Conservation (phyloP, 768 basidiomycete genomes). For the Suillus tomentosus region DNA sequence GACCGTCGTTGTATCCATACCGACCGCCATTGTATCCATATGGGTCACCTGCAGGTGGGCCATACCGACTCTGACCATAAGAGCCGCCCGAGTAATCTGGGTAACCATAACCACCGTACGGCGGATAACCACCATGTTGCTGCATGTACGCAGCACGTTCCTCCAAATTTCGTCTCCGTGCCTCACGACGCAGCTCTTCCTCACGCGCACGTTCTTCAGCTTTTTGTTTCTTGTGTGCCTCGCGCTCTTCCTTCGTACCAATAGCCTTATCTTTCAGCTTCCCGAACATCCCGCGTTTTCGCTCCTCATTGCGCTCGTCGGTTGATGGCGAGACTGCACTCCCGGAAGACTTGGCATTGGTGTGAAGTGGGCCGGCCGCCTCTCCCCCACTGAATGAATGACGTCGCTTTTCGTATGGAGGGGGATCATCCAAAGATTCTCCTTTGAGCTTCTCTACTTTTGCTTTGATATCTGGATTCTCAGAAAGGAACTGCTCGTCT, state of each 20-base stretch:
- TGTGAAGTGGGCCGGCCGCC: not conserved
- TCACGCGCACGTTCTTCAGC: slow-evolving; percentile 32
- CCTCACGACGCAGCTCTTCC: slow-evolving; percentile 23
- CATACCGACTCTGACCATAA: not conserved
- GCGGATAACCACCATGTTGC: slow-evolving; percentile 32
- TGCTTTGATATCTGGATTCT: slow-evolving; percentile 51
- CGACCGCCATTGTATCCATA: slow-evolving; percentile 16
- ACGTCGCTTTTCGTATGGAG: slow-evolving; percentile 31
- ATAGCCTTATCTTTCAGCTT: slow-evolving; percentile 65
- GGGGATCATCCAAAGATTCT: slow-evolving; percentile 21
- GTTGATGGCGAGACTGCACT: slow-evolving; percentile 4
- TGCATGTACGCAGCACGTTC: slow-evolving; percentile 39
- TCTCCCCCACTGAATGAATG: slow-evolving; percentile 31
- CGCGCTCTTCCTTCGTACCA: slow-evolving; percentile 65
- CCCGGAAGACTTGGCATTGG: slow-evolving; percentile 1
- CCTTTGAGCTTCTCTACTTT: slow-evolving; percentile 29
- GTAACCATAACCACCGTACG: slow-evolving; percentile 25
- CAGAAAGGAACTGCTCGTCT: slow-evolving; percentile 61
- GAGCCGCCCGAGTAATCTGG: not conserved
- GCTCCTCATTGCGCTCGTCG: slow-evolving; percentile 16
- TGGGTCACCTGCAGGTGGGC: slow-evolving; percentile 9
- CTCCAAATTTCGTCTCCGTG: slow-evolving; percentile 22
- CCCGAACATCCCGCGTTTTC: slow-evolving; percentile 56
- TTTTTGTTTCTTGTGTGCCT: slow-evolving; percentile 39
- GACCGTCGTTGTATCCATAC: slow-evolving; percentile 12